These are phyloP conservation scores for Aspergillus calidoustus DNA, from an alignment of 2,329 filamentous ascomycete species.

Conservation along the genomic window DNA sequence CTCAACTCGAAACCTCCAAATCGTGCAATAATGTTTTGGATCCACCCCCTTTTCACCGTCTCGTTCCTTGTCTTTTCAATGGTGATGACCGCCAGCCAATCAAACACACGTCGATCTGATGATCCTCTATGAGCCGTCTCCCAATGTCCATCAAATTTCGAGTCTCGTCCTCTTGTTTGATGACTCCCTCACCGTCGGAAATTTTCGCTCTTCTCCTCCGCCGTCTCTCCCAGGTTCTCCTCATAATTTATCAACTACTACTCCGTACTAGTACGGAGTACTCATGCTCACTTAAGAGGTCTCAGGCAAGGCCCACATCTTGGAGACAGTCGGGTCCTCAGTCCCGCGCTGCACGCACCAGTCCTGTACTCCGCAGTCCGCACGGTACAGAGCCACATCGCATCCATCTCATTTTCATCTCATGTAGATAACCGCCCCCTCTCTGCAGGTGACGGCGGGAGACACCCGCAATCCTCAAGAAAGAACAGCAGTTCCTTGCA, in stretches of 20 bases:
- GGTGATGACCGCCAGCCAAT: slow-evolving; percentile 19
- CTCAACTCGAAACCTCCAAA: background rate
- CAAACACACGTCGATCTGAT: slow-evolving; percentile 27
- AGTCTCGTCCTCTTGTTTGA: background rate
- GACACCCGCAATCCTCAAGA: background rate
- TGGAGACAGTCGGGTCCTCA: background rate
- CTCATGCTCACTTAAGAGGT: background rate
- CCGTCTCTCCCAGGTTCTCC: background rate
- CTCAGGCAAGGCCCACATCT: background rate
- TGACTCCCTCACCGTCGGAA: slow-evolving; percentile 3
- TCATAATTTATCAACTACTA: background rate
- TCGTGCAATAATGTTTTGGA: background rate
- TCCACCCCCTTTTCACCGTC: slow-evolving; percentile 9
- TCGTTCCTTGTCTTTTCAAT: slow-evolving; percentile 7
- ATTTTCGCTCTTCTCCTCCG: slow-evolving; percentile 1
- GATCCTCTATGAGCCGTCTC: slow-evolving; percentile 25
- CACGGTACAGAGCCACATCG: background rate
- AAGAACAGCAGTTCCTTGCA: background rate
- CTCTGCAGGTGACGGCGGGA: background rate
- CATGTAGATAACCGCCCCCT: background rate
- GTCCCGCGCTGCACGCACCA: background rate
- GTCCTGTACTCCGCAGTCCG: background rate
- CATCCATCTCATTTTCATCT: background rate
- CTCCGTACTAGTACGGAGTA: too few relatives aligned
- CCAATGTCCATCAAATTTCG: slow-evolving; percentile 16